Percentiles rank a stretch among this genome's conserved stretches.
Evolutionary conservation across 2,329 filamentous ascomycete species (phyloP).

Genomic region (Whalleya microplaca): DNA sequence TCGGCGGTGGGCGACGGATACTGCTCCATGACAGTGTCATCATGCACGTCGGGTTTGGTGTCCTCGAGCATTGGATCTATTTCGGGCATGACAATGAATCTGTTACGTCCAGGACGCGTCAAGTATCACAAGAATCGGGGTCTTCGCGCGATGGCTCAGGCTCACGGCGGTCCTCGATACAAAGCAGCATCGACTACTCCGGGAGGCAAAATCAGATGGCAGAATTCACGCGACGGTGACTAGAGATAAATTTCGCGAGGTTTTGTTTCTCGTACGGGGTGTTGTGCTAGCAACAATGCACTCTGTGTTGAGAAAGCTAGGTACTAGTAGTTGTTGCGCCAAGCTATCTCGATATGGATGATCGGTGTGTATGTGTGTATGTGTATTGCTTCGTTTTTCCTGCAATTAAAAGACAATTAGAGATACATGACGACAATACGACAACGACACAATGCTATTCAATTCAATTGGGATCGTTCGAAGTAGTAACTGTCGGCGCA

Average conservation of each 20-base stretch:
- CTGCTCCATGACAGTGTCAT: slow-evolving; percentile 40
- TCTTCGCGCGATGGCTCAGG: slow-evolving; percentile 4
- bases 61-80: slow-evolving; percentile 34
- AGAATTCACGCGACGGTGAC: slow-evolving; percentile 12
- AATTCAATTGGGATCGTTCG: neutral
- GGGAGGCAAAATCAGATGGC: neutral
- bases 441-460: slow-evolving; percentile 1
- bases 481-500: neutral
- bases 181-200: slow-evolving; percentile 10
- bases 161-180: slow-evolving; percentile 8
- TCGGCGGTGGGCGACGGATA: slow-evolving; percentile 54
- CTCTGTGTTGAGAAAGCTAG: slow-evolving; percentile 1
- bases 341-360: slow-evolving; percentile 3
- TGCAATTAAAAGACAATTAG: slow-evolving; percentile 22
- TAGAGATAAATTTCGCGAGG: slow-evolving; percentile 1
- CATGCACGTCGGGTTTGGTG: slow-evolving; percentile 26
- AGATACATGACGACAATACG: slow-evolving; percentile 14
- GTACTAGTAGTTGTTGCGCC: slow-evolving; percentile 3
- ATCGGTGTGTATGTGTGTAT: neutral
- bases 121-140: slow-evolving; percentile 6
- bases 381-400: slow-evolving; percentile 19
- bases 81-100: slow-evolving; percentile 31
- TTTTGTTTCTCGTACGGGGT: neutral
- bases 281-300: slow-evolving; percentile 6
- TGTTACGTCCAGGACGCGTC: slow-evolving; percentile 12